Evolutionary conservation across 2,329 filamentous ascomycete genomes (phyloP).

Genomic region (Samsoniella hepiali): DNA sequence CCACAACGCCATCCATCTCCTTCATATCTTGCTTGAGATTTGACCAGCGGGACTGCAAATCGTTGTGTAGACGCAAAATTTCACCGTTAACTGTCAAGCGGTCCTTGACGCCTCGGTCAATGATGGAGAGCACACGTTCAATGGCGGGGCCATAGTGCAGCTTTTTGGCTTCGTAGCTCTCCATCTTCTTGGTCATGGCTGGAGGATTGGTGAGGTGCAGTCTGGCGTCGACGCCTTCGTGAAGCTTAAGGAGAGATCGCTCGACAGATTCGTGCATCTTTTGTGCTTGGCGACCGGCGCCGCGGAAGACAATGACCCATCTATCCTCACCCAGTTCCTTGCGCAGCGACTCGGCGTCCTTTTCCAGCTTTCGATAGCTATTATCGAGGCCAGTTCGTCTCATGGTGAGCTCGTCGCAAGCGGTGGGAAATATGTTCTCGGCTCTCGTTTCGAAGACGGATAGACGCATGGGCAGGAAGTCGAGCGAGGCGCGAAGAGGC

Average conservation of each 20-base stretch:
- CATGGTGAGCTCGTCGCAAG: slow-evolving; percentile 82
- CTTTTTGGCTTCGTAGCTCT: slow-evolving; percentile 93
- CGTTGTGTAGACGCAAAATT: slow-evolving; percentile 78
- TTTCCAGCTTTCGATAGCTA: slow-evolving; percentile 84
- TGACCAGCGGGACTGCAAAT: slow-evolving; percentile 81
- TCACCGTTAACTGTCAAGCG: slow-evolving; percentile 96
- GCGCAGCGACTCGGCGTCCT: slow-evolving; percentile 82
- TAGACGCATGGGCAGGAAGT: slow-evolving; percentile 92
- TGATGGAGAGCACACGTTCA: slow-evolving; percentile 84
- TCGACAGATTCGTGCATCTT: slow-evolving; percentile 98
- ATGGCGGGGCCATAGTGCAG: slow-evolving; percentile 92
- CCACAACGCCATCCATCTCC: slow-evolving; percentile 71
- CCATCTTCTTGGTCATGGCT: slow-evolving; percentile 74
- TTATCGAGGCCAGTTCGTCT: slow-evolving; percentile 71
- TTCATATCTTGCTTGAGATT: slow-evolving; percentile 71
- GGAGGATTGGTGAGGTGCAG: slow-evolving; percentile 70
- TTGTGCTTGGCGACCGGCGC: slow-evolving; percentile 84
- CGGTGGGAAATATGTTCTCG: slow-evolving; percentile 76
- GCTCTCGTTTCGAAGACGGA: slow-evolving; percentile 81
- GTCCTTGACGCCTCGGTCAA: slow-evolving; percentile 92
- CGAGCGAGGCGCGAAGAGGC: slow-evolving; percentile 83
- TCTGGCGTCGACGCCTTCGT: slow-evolving; percentile 72
- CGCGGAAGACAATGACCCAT: slow-evolving; percentile 93
- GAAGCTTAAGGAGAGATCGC: slow-evolving; percentile 77
- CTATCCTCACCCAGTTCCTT: slow-evolving; percentile 92